Evolutionary conservation across 495 filamentous ascomycete genomes (phyloP).

Genomic region (Neurospora sp.): DNA sequence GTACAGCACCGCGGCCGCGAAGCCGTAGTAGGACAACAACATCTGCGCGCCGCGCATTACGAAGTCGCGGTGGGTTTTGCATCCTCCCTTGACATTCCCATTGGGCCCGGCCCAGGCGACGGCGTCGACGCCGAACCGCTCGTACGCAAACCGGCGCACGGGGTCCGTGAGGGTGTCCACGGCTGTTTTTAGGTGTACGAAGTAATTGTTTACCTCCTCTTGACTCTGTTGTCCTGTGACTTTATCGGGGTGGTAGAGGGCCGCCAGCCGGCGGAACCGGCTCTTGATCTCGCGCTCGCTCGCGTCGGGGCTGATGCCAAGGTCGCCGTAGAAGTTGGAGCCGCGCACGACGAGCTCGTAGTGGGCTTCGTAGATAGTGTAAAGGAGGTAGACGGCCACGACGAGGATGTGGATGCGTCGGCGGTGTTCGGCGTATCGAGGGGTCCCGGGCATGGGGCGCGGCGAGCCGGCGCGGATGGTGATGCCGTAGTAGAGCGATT

Average conservation of each 20-base stretch:
- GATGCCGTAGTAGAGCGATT: constrained; percentile 76
- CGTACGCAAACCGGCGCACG: constrained; percentile 79
- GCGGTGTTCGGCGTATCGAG: constrained; percentile 59
- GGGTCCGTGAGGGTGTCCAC: constrained; percentile 76
- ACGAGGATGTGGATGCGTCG: constrained; percentile 74
- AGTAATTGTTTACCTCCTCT: constrained; percentile 43
- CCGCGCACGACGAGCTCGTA: constrained; percentile 58
- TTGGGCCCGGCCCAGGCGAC: constrained; percentile 31
- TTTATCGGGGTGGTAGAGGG: constrained; percentile 87
- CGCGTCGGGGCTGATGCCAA: constrained; percentile 56
- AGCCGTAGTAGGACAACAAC: constrained; percentile 54
- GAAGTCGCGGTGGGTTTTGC: constrained; percentile 64
- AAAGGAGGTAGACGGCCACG: constrained; percentile 72
- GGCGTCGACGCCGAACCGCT: constrained; percentile 78
- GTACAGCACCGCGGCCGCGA: constrained; percentile 51
- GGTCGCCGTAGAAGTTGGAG: constrained; percentile 61
- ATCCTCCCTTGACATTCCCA: constrained; percentile 24
- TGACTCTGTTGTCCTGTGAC: constrained; percentile 19
- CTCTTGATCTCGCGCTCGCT: constrained; percentile 70
- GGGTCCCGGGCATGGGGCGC: constrained; percentile 61
- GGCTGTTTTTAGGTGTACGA: constrained; percentile 70
- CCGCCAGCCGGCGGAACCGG: constrained; percentile 76
- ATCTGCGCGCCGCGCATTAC: constrained; percentile 50
- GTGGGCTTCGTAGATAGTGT: constrained; percentile 91
- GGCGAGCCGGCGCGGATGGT: constrained; percentile 87